A percentile compares a stretch with the other conserved stretches of the same genome.
These are phyloP conservation scores for Pestalotiopsis fici DNA, from an alignment of 2,329 filamentous ascomycete species.

Conservation along the genomic window DNA sequence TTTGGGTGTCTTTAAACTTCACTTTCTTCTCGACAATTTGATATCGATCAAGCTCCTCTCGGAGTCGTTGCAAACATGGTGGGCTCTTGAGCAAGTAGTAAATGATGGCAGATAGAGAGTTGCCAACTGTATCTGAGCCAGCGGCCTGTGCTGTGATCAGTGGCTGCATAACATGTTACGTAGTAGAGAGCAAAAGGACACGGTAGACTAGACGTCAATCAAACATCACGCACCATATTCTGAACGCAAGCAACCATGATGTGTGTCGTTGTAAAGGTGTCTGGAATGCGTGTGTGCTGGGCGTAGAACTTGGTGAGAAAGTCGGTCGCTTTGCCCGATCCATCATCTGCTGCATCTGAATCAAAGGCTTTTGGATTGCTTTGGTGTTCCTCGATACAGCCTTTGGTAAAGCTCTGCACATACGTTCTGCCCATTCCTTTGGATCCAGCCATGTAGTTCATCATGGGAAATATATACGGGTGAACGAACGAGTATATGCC, in stretches of 20 bases:
- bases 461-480: slow-evolving; percentile 9
- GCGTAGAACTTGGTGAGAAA: slow-evolving; percentile 29
- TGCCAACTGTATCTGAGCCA: slow-evolving; percentile 36
- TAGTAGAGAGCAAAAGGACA: slow-evolving; percentile 33
- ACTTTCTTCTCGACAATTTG: slow-evolving; percentile 15
- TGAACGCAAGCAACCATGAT: slow-evolving; percentile 18
- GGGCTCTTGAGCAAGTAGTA: slow-evolving; percentile 23
- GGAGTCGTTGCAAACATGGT: slow-evolving; percentile 8
- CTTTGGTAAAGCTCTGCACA: slow-evolving; percentile 24
- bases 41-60: slow-evolving; percentile 22
- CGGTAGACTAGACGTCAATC: neutral
- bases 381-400: slow-evolving; percentile 15
- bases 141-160: slow-evolving; percentile 26
- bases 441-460: slow-evolving; percentile 13
- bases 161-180: slow-evolving; percentile 47
- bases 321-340: slow-evolving; percentile 11
- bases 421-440: slow-evolving; percentile 24
- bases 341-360: neutral
- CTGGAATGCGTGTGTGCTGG: slow-evolving; percentile 24
- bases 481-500: slow-evolving; percentile 24
- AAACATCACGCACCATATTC: slow-evolving; percentile 21
- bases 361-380: slow-evolving; percentile 3
- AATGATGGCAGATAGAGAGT: slow-evolving; percentile 28
- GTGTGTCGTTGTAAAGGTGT: slow-evolving; percentile 30
- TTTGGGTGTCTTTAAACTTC: slow-evolving; percentile 24